Conservation (phyloP, 148 eudicot species). For the Rhododendron kiyosumense region DNA sequence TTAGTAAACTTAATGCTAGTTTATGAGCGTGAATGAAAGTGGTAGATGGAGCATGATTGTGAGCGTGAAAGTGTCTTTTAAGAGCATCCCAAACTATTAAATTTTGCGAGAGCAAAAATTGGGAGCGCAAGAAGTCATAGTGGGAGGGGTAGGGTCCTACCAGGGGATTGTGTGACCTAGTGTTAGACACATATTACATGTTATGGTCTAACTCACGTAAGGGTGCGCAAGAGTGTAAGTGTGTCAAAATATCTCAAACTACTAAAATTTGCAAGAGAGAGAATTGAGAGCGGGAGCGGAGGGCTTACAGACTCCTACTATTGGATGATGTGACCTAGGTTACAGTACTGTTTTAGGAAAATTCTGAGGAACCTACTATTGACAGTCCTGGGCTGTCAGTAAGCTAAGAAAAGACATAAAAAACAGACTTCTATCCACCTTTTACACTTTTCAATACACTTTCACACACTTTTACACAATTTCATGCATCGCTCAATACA, state of each 20-base stretch:
- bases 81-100: not conserved
- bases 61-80: not conserved
- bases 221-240: not conserved
- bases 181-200: not conserved
- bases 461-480: no score
- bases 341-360: not conserved
- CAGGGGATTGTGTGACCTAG: not conserved
- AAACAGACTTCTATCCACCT: not conserved
- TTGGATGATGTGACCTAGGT: not conserved
- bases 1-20: not conserved
- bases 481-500: not conserved
- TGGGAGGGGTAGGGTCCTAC: not conserved
- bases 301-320: not conserved
- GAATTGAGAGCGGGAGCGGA: not conserved
- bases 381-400: not conserved
- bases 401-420: not conserved
- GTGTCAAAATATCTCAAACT: not conserved
- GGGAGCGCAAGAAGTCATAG: not conserved
- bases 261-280: not conserved
- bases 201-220: not conserved
- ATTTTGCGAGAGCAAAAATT: not conserved
- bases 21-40: not conserved
- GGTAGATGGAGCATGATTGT: not conserved
- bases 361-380: not conserved
- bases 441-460: not conserved